A percentile compares a stretch with the other conserved stretches of the same genome.
phyloP scores from a whole-genome alignment of 2,329 filamentous ascomycete genomes.

The Colletotrichum tropicicola region DNA sequence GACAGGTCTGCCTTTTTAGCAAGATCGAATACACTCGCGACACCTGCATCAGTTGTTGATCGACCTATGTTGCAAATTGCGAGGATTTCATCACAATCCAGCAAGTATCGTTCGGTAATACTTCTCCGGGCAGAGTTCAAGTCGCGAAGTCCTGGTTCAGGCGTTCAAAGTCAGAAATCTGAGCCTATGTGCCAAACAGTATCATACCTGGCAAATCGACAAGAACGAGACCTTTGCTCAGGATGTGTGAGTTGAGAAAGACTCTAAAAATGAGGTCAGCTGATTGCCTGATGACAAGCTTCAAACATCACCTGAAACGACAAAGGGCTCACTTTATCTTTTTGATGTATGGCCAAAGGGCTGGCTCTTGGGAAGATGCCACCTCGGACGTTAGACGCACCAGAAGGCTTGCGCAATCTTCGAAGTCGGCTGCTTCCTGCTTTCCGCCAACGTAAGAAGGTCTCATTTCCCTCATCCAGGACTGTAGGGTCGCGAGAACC shows the following conservation, averaged over 20 bases:
- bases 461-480: conserved; percentile 33
- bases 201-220: conserved; percentile 57
- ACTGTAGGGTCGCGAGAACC: conserved; percentile 33
- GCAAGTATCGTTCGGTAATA: conserved; percentile 55
- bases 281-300: not conserved
- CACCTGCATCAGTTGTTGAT: conserved; percentile 50
- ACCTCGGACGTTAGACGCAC: conserved; percentile 48
- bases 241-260: conserved; percentile 51
- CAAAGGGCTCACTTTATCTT: conserved; percentile 48
- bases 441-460: conserved; percentile 11
- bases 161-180: not conserved
- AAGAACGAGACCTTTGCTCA: conserved; percentile 56
- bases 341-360: conserved; percentile 54
- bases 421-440: conserved; percentile 3
- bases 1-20: conserved; percentile 45
- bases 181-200: not conserved
- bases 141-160: conserved; percentile 55
- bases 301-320: not conserved
- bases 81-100: conserved; percentile 57
- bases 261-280: conserved; percentile 42
- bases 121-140: conserved; percentile 51
- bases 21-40: conserved; percentile 50
- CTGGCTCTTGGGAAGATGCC: conserved; percentile 27
- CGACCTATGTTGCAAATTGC: conserved; percentile 52
- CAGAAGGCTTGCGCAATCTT: conserved; percentile 45